phyloP scores from a whole-genome alignment of 1,284 basidiomycete species.

The Tilletia caries region DNA sequence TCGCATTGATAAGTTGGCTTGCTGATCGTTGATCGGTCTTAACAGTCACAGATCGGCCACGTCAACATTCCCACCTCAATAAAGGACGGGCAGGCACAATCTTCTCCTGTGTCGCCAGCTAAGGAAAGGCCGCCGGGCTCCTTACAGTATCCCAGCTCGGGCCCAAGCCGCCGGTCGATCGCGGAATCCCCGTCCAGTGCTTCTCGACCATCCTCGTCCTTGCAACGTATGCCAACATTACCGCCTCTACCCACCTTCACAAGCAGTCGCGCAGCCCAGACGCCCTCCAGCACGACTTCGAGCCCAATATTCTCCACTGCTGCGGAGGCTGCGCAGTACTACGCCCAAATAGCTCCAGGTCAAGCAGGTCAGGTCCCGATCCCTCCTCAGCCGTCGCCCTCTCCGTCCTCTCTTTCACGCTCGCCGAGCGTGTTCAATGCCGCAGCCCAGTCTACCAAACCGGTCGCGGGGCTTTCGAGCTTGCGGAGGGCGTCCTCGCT shows the following conservation, averaged over 20 bases:
- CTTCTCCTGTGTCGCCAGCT: neutral
- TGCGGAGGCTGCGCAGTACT: too few species aligned
- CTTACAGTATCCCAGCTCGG: too few species aligned
- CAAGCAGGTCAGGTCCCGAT: neutral
- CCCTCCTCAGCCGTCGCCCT: neutral
- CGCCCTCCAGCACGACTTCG: neutral
- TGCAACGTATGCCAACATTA: slow-evolving; percentile 2
- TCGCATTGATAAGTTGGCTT: neutral
- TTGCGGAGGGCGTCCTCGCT: slow-evolving; percentile 22
- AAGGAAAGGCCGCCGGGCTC: neutral
- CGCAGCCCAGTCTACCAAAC: slow-evolving; percentile 25
- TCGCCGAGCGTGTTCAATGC: slow-evolving; percentile 42
- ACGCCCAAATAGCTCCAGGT: neutral
- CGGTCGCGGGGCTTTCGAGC: slow-evolving; percentile 40
- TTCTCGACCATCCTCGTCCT: neutral
- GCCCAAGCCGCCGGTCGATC: neutral
- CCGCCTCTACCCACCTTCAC: slow-evolving; percentile 6
- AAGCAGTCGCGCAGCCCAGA: neutral
- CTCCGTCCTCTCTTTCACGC: slow-evolving; percentile 17
- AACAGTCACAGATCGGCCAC: neutral
- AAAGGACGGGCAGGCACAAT: neutral
- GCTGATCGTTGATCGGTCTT: neutral
- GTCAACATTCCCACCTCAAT: neutral
- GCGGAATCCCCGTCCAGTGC: neutral
- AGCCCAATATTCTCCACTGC: neutral